Conservation (phyloP, 305 asterid species). For the Solanum aculeatissimum region DNA sequence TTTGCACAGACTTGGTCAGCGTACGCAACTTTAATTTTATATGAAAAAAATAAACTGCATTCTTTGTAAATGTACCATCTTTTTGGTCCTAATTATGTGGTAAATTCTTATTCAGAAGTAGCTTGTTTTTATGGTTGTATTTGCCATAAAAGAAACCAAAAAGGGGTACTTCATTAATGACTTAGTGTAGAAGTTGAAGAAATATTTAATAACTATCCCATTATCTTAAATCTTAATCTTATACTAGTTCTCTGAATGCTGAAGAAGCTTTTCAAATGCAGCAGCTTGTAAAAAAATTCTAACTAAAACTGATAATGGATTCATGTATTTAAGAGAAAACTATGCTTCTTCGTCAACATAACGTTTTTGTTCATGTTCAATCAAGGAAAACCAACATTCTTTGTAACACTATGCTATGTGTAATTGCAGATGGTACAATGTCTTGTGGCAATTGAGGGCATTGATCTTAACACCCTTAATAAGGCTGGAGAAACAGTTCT, state of each 20-base stretch:
- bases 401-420: neutral
- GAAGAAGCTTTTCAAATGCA: neutral
- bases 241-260: neutral
- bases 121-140: neutral
- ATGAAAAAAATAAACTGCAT: neutral
- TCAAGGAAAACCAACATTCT: neutral
- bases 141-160: neutral
- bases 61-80: neutral
- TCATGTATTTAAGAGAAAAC: neutral
- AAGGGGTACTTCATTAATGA: neutral
- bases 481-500: conserved; percentile 74
- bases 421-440: conserved; percentile 62
- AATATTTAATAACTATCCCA: neutral
- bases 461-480: conserved; percentile 47
- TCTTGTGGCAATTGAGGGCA: conserved; percentile 48
- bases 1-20: neutral
- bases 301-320: neutral
- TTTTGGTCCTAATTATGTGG: neutral
- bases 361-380: neutral
- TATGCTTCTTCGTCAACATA: neutral
- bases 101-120: neutral
- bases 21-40: neutral
- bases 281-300: neutral
- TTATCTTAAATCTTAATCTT: neutral
- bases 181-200: neutral